Base-by-base conservation (phyloP, 495 filamentous ascomycete genomes). In the Aspergillus affinis region DNA sequence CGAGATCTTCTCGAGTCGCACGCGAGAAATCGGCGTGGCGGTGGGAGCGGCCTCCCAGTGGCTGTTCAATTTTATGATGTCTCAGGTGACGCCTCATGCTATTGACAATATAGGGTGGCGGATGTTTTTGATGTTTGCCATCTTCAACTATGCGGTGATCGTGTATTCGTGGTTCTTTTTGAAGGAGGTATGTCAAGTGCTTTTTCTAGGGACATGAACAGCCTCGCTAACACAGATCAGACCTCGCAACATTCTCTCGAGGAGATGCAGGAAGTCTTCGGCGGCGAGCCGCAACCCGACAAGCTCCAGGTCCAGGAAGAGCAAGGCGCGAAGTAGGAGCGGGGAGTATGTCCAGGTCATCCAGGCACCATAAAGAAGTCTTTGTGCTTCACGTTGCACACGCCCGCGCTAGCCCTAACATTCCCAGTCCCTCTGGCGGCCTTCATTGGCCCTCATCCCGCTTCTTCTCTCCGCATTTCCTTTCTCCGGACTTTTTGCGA, bases 1-100 rank as follows among this genome's bases (percentile, higher is more conserved):
- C 30, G 81, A 84, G 61, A 82, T 83, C 54, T 82, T 83, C 65
- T 78, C 81, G 1, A 78, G 69, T 17, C 75, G 80, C n/a, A 76
- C 78, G n/a, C 76, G 78, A 6, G 75, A 81, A 54, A 69, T 75
- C 20, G 79, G 77, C 15, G 73, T 82, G 18, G 75, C 72, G 7
- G 67, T 80, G 20, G 77, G 74, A 0, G 77, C 78, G 0, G 75
- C 82, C 0, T 81, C 81, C 0, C 80, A 83, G 61, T 85, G 81
- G 81, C 63, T 84, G 13, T 82, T 84, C 69, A 82, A 83, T 58
- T 85, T 84, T 55, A 74, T 75, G 48, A 77, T 83, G 72, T 79
- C 77, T 4, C 75, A 82, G 54, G 74, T 83, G 41, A 84, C 78
- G 12, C 82, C 82, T 3, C 73, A 77, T 54, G 78, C 81, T 10